Conservation (phyloP, 2,329 filamentous ascomycete genomes). For the Phyllosticta citrichinensis region DNA sequence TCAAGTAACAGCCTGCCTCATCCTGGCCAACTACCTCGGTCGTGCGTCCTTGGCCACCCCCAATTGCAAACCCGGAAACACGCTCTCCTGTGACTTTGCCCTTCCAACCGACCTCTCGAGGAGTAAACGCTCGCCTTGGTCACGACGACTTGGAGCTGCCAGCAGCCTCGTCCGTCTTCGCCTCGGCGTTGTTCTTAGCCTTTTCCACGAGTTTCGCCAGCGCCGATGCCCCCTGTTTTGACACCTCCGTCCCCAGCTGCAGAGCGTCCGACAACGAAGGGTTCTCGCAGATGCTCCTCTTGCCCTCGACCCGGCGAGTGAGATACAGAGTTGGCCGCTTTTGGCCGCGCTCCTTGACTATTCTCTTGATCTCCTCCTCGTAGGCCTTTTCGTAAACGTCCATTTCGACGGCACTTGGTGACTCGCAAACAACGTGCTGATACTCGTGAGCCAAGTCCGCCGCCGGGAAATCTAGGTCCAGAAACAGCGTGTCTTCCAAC, state of each 20-base stretch:
- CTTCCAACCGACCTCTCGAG: not conserved
- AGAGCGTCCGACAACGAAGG: constrained; percentile 19
- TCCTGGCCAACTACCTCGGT: not conserved
- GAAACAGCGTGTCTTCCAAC: constrained; percentile 54
- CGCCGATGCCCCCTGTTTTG: constrained; percentile 24
- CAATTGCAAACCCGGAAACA: not conserved
- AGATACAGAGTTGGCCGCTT: constrained; percentile 48
- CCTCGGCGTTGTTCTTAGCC: constrained; percentile 17
- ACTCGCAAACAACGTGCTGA: constrained; percentile 61
- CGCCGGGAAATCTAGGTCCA: constrained; percentile 63
- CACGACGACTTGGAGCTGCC: not conserved
- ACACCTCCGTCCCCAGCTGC: constrained; percentile 20
- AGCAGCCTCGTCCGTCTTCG: not conserved
- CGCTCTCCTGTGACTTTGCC: not conserved
- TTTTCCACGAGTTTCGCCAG: constrained; percentile 23
- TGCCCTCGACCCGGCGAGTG: constrained; percentile 39
- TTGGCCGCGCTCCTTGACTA: constrained; percentile 41
- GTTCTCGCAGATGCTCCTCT: constrained; percentile 26
- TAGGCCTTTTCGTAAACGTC: constrained; percentile 87
- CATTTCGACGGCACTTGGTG: constrained; percentile 72
- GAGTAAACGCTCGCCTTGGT: not conserved
- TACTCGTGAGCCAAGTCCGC: constrained; percentile 23
- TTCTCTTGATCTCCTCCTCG: constrained; percentile 67
- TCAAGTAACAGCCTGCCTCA: not conserved
- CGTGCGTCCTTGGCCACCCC: not conserved